Evolutionary conservation across 305 asterid genomes (phyloP).

Genomic region (Solanum hybrid): DNA sequence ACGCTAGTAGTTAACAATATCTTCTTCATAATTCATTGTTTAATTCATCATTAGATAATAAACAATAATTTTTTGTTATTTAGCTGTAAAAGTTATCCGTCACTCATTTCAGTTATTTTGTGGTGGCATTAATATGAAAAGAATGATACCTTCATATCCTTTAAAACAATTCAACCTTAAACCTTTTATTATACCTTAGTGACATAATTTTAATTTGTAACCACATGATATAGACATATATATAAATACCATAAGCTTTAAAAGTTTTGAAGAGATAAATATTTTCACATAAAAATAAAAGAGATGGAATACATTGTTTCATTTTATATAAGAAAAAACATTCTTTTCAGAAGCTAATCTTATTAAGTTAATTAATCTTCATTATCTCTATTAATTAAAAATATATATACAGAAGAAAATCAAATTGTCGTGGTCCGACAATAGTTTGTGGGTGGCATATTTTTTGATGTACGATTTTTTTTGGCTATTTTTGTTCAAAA

Average conservation of each 20-base stretch:
- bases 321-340: not conserved
- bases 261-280: no score
- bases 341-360: not conserved
- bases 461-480: not conserved
- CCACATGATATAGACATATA: not conserved
- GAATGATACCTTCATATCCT: not conserved
- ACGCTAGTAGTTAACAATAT: no score
- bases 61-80: not conserved
- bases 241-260: not conserved
- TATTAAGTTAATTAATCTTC: not conserved
- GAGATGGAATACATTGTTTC: no score
- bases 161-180: not conserved
- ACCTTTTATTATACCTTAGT: accelerated
- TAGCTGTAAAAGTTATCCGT: not conserved
- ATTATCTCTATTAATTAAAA: not conserved
- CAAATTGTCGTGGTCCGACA: not conserved
- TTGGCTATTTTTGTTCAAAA: not conserved
- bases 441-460: not conserved
- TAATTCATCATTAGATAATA: not conserved
- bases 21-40: no score
- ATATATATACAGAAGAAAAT: not conserved
- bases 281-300: not conserved
- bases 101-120: not conserved
- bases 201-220: not conserved
- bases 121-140: not conserved